phyloP scores from a whole-genome alignment of 805 yeast species.

The Wickerhamiella hasegawae region DNA sequence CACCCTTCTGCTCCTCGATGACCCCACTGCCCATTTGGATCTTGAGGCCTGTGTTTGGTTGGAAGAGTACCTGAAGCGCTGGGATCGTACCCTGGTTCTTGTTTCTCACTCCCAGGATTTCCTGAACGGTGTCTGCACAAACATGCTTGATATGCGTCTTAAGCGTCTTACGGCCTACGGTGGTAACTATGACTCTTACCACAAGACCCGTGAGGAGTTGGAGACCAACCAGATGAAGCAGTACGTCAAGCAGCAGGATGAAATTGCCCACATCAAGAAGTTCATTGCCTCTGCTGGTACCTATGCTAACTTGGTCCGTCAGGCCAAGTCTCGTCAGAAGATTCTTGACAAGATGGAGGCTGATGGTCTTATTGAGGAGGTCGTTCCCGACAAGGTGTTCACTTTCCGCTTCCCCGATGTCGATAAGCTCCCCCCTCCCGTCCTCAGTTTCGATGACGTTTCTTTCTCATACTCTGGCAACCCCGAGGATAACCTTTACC shows the following conservation, averaged over 20 bases:
- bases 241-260: conserved; percentile 95
- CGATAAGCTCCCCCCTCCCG: conserved; percentile 98
- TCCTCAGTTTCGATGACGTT: conserved; percentile 87
- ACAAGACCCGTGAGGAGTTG: conserved; percentile 83
- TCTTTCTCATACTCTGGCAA: conserved; percentile 69
- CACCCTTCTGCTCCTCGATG: conserved; percentile 83
- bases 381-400: conserved; percentile 83
- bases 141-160: conserved; percentile 94
- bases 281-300: conserved; percentile 99
- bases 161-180: conserved; percentile 64
- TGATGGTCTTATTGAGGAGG: conserved; percentile 84
- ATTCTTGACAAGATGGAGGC: conserved; percentile 99
- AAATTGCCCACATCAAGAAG: conserved; percentile 93
- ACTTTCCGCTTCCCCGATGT: conserved; percentile 88
- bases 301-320: conserved; percentile 94
- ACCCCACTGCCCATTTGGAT: conserved; percentile 99
- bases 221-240: conserved; percentile 98
- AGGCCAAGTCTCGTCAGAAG: conserved; percentile 98
- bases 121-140: conserved; percentile 95
- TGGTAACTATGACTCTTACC: conserved; percentile 97
- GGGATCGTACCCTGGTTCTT: conserved; percentile 81
- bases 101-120: conserved; percentile 99
- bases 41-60: conserved; percentile 99
- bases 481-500: conserved; percentile 74
- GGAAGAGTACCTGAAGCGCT: conserved; percentile 91